Evolutionary conservation across 2,329 filamentous ascomycete species (phyloP), one percentile per base, ranked within the genome.

Genomic region (Thelonectria olida): DNA sequence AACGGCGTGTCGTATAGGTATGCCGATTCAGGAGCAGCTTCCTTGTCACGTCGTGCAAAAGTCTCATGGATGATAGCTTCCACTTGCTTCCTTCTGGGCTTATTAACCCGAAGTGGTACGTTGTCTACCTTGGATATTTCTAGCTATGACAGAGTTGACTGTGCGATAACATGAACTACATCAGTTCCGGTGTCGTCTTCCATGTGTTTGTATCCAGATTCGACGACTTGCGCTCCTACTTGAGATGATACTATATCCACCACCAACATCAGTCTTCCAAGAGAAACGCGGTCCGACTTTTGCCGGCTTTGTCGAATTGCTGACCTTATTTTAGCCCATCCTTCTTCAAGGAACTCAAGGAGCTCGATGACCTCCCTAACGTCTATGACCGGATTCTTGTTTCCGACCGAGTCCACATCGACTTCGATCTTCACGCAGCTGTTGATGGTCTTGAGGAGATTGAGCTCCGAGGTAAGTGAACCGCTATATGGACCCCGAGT

Each of bases 381-480:
- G 61, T 63, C 19, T 38, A 50, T 12, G 50, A 61, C 27, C 36
- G 41, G 17, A 60, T 63, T n/a, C 50, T 61, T 4, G 63, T 65
- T 10, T 65, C 61, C 34, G 61, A 65, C 31, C 50, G 61, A n/a
- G 45, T 48, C 9, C 61, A 64, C 13, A 57, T 64, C 10, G 34
- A 54, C 19, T 51, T 65, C 17, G 56, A 65, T 36, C 54, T 64
- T 38, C 61, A 64, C 58, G 57, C 54, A 2, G 58, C 61, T 15
- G 54, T 62, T 23, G 58, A 64, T 15, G 57, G 61, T 25, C 61
- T 64, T 17, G 61, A 65, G 41, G 61, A 64, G 41, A 39, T 53
- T 36, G 61, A 64, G 55, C 61, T 65, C 3, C 54, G 62, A 62
- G 58, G 63, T 66, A 42, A n/a, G n/a, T n/a, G n/a, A n/a, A n/a